Conservation (phyloP, 108 stramenopile genomes). For the Skeletonema potamos region DNA sequence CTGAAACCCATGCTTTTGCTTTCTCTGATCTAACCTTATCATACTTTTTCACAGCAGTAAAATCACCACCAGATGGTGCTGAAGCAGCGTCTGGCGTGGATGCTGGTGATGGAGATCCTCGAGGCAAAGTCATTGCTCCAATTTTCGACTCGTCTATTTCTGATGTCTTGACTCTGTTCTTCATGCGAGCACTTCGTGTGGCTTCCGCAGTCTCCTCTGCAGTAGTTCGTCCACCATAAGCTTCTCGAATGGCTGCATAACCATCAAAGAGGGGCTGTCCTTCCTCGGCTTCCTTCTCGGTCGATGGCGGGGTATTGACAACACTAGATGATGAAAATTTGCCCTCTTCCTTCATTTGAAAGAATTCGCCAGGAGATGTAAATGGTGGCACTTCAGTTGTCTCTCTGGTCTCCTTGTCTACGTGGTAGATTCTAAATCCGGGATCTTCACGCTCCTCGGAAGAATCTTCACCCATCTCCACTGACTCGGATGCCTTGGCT, state of each 20-base stretch:
- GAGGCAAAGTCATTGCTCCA: slow-evolving; percentile 23
- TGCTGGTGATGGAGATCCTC: neutral
- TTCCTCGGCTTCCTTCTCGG: slow-evolving; percentile 5
- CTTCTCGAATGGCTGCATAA: slow-evolving; percentile 64
- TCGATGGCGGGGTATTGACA: neutral
- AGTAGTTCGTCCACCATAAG: slow-evolving; percentile 47
- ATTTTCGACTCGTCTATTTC: slow-evolving; percentile 50
- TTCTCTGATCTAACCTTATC: neutral
- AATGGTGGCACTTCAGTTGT: slow-evolving; percentile 75
- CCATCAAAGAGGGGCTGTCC: slow-evolving; percentile 70
- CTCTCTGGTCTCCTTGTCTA: slow-evolving; percentile 62
- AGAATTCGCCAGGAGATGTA: slow-evolving; percentile 67
- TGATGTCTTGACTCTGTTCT: slow-evolving; percentile 56
- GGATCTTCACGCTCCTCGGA: slow-evolving; percentile 58
- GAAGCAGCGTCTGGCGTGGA: neutral
- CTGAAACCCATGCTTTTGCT: neutral
- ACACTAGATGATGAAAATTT: slow-evolving; percentile 2
- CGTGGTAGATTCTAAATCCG: slow-evolving; percentile 71
- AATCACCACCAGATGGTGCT: no score
- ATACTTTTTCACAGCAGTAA: neutral
- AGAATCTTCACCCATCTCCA: slow-evolving; percentile 28
- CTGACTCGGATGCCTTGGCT: slow-evolving; percentile 30
- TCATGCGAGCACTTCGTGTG: slow-evolving; percentile 62
- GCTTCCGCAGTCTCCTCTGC: slow-evolving; percentile 59
- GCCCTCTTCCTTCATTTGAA: slow-evolving; percentile 22